Evolutionary conservation across 352 stramenopile species (phyloP).

Genomic region (Globisporangium viniferum): DNA sequence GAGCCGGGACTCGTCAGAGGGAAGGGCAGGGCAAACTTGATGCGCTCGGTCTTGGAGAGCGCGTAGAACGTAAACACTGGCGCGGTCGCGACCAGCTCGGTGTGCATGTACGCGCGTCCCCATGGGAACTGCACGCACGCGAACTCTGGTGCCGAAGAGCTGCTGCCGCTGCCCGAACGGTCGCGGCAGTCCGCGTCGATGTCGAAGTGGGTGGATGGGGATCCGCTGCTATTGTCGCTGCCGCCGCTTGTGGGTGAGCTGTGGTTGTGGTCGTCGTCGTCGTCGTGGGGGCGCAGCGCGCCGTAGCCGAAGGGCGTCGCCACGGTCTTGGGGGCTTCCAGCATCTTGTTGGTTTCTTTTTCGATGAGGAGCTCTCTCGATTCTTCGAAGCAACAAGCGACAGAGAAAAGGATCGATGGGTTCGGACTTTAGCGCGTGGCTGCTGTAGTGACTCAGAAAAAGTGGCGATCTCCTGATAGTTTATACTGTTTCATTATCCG

Average conservation of each 20-base stretch:
- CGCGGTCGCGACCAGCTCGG: constrained; percentile 47
- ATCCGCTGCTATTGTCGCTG: not conserved
- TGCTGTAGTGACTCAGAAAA: not conserved
- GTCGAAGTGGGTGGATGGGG: constrained; percentile 4
- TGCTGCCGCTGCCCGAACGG: constrained; percentile 9
- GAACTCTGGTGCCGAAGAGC: constrained; percentile 27
- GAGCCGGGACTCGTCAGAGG: constrained; percentile 42
- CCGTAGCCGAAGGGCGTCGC: constrained; percentile 74
- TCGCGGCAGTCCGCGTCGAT: constrained; percentile 14
- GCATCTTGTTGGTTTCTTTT: constrained; percentile 16
- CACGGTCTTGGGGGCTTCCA: constrained; percentile 33
- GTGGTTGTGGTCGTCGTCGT: not conserved
- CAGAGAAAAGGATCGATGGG: not conserved
- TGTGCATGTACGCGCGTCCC: constrained; percentile 66
- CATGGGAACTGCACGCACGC: constrained; percentile 71
- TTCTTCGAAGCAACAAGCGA: not conserved
- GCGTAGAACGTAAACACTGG: constrained; percentile 82
- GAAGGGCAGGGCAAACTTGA: constrained; percentile 72
- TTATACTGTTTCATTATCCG: constrained; percentile 1
- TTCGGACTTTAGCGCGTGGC: not conserved
- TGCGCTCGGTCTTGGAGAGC: constrained; percentile 46
- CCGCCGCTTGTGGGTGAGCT: constrained; percentile 4
- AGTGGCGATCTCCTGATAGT: not conserved
- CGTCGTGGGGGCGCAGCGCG: constrained; percentile 31
- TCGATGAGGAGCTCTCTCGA: not conserved